phyloP scores from a whole-genome alignment of 257 asterid species.

The Solanum sejunctum region DNA sequence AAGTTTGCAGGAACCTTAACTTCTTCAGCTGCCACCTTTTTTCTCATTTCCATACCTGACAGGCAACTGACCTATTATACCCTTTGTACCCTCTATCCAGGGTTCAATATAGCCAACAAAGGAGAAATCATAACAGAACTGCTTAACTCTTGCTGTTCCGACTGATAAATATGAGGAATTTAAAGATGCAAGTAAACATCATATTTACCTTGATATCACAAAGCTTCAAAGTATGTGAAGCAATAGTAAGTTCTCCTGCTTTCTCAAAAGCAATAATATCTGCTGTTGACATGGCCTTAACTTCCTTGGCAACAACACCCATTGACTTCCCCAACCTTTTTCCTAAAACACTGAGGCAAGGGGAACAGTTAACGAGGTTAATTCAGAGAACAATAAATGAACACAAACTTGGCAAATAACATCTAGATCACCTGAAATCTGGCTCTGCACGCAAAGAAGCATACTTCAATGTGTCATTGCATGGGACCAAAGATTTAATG shows the following conservation, averaged over 20 bases:
- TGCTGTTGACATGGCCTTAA: conserved; percentile 75
- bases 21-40: neutral
- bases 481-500: conserved; percentile 66
- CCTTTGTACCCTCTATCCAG: neutral
- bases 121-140: neutral
- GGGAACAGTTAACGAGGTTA: neutral
- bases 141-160: neutral
- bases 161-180: neutral
- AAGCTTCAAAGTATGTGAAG: conserved; percentile 42
- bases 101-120: neutral
- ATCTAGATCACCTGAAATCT: conserved; percentile 43
- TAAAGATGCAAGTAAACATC: neutral
- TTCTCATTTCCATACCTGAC: neutral
- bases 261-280: conserved; percentile 76
- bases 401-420: neutral
- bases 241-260: conserved; percentile 58
- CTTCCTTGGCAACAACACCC: conserved; percentile 67
- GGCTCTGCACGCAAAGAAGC: conserved; percentile 93
- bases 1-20: neutral
- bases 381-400: neutral
- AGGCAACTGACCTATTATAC: neutral
- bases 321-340: conserved; percentile 87
- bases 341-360: conserved; percentile 47
- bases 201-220: conserved; percentile 54
- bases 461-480: conserved; percentile 76